Evolutionary conservation across 31 red algal species (phyloP).

Genomic region (Porphyra umbilicalis): DNA sequence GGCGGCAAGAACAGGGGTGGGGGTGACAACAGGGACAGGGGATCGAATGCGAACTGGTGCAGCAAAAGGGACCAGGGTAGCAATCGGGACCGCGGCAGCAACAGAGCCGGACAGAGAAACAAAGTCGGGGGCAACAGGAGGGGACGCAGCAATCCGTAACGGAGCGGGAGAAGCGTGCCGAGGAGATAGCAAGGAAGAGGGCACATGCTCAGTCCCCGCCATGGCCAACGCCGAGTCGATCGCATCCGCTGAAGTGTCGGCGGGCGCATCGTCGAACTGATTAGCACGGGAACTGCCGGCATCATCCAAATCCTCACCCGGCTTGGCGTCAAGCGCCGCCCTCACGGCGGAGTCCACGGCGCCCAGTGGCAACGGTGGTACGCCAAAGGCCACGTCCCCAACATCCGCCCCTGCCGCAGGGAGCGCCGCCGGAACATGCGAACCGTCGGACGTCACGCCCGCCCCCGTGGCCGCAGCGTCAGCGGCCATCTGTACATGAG

Average conservation of each 20-base stretch:
- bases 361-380: neutral
- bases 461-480: neutral
- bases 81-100: too few relatives aligned
- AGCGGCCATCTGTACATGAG: neutral
- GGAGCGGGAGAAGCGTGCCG: too few relatives aligned
- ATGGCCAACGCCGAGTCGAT: neutral
- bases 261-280: neutral
- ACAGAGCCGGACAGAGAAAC: too few relatives aligned
- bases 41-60: too few relatives aligned
- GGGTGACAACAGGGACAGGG: too few relatives aligned
- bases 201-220: too few relatives aligned
- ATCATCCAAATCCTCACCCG: neutral
- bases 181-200: too few relatives aligned
- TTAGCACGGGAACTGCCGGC: neutral
- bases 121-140: too few relatives aligned
- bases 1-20: too few relatives aligned
- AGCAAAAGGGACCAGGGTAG: too few relatives aligned
- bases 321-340: neutral
- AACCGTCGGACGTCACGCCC: neutral
- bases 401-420: neutral
- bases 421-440: neutral
- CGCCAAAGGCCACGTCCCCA: neutral
- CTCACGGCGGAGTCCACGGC: neutral
- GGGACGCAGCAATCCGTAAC: too few relatives aligned
- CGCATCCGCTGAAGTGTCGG: neutral